These are phyloP conservation scores for Thelephora terrestris DNA, from an alignment of 1,284 basidiomycete genomes.

Conservation along the genomic window DNA sequence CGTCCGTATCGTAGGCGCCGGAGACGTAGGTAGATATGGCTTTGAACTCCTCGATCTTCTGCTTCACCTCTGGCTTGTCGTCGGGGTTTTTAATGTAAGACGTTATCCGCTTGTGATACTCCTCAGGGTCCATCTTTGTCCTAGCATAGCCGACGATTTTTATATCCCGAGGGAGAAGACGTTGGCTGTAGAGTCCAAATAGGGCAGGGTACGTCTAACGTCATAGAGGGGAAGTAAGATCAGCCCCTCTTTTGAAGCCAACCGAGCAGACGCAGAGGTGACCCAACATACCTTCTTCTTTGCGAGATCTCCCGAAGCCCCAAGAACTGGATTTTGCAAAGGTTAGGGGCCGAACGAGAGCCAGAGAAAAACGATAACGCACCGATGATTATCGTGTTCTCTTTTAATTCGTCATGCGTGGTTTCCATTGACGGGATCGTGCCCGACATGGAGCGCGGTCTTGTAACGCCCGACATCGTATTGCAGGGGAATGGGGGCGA, in stretches of 20 bases:
- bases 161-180: conserved; percentile 72
- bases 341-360: conserved; percentile 11
- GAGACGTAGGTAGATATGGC: conserved; percentile 70
- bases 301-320: conserved; percentile 95
- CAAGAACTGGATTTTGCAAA: conserved; percentile 56
- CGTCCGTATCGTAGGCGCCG: conserved; percentile 80
- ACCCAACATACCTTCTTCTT: conserved; percentile 82
- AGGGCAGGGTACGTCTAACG: conserved; percentile 86
- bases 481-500: conserved; percentile 2
- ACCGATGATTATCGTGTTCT: conserved; percentile 86
- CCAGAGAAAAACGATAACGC: conserved; percentile 19
- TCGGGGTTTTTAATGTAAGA: conserved; percentile 77
- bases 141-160: conserved; percentile 93
- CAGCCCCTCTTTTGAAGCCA: neutral
- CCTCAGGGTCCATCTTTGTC: conserved; percentile 85
- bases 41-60: conserved; percentile 77
- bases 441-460: conserved; percentile 51
- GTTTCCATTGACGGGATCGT: conserved; percentile 84
- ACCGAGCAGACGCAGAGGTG: conserved; percentile 6
- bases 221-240: neutral
- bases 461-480: conserved; percentile 14
- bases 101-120: conserved; percentile 77
- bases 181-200: conserved; percentile 77
- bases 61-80: conserved; percentile 44
- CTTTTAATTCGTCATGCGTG: conserved; percentile 60